Percentiles rank a stretch among this genome's conserved stretches.
Conservation (phyloP, 768 basidiomycete genomes). For the Leucosporidium creatinivorum region DNA sequence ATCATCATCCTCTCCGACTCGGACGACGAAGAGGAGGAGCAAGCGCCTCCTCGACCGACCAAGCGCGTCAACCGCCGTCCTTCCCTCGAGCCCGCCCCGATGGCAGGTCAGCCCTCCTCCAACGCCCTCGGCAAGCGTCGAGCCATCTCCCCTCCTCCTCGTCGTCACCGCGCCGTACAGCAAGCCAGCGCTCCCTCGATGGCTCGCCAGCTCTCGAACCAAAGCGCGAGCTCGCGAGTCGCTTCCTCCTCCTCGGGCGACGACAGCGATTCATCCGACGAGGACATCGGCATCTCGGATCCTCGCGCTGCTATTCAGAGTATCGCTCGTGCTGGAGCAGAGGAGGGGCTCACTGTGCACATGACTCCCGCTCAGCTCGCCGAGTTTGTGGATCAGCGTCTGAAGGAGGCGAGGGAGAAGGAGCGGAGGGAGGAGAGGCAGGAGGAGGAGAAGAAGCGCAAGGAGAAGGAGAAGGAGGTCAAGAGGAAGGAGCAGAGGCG, state of each 20-base stretch:
- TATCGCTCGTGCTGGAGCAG: too few species aligned
- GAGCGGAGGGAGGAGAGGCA: not conserved
- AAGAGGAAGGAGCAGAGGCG: not conserved
- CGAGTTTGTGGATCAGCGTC: not conserved
- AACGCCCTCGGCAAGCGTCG: not conserved
- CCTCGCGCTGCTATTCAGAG: too few species aligned
- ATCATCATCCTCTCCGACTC: constrained; percentile 19
- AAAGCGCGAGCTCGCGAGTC: not conserved
- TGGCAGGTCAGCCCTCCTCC: not conserved
- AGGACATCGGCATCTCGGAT: not conserved
- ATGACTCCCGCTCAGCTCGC: too few species aligned
- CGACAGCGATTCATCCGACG: not conserved
- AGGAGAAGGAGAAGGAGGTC: not conserved
- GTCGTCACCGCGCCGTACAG: not conserved
- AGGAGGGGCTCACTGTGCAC: too few species aligned
- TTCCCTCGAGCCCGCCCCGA: not conserved
- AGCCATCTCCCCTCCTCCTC: not conserved
- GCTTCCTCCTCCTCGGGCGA: not conserved
- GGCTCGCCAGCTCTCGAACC: too few species aligned
- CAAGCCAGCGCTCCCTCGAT: too few species aligned
- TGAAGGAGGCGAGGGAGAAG: not conserved
- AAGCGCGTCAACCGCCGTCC: not conserved
- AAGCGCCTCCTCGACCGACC: not conserved
- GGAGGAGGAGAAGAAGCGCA: not conserved
- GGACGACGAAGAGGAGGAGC: not conserved